Conservation (phyloP, 2,329 filamentous ascomycete genomes). For the Neobulgaria alba region DNA sequence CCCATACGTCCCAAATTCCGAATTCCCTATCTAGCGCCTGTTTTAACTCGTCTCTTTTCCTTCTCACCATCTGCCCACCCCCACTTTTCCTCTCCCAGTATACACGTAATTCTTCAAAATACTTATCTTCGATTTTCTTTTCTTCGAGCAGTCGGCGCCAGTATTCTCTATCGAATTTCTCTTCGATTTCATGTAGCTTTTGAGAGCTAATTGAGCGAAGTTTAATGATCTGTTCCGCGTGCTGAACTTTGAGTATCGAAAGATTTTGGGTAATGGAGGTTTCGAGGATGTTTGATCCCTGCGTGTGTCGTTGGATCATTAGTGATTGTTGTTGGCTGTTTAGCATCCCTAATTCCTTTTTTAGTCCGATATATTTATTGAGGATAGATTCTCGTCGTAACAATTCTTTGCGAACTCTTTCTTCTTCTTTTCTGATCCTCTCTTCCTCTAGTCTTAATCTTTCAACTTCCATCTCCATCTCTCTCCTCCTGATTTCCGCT, state of each 20-base stretch:
- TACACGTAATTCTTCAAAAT: slow-evolving; percentile 27
- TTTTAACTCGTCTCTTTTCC: slow-evolving; percentile 26
- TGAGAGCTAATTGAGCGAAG: no score
- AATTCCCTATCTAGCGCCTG: slow-evolving; percentile 7
- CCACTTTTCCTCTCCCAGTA: slow-evolving; percentile 37
- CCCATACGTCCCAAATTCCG: slow-evolving; percentile 19
- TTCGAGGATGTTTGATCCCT: no score
- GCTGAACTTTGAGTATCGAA: no score
- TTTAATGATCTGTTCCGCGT: no score
- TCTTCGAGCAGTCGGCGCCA: slow-evolving; percentile 15
- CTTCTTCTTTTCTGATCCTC: slow-evolving; percentile 33
- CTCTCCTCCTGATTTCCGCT: slow-evolving; percentile 35
- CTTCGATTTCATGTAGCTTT: no score
- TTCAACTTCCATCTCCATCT: slow-evolving; percentile 28
- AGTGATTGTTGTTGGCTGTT: no score
- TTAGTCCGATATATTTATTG: slow-evolving; percentile 12
- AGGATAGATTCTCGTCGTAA: not conserved
- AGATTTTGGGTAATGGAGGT: no score
- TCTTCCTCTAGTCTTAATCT: slow-evolving; percentile 31
- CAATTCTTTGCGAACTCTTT: slow-evolving; percentile 26
- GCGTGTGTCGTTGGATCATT: no score
- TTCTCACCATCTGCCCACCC: slow-evolving; percentile 31
- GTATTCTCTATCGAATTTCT: slow-evolving; percentile 33
- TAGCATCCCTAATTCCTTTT: slow-evolving; percentile 28
- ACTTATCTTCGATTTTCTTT: slow-evolving; percentile 28